Evolutionary conservation across 345 rosid species (phyloP), one percentile per base, ranked within the genome.

Genomic region (Euphorbia peplus): DNA sequence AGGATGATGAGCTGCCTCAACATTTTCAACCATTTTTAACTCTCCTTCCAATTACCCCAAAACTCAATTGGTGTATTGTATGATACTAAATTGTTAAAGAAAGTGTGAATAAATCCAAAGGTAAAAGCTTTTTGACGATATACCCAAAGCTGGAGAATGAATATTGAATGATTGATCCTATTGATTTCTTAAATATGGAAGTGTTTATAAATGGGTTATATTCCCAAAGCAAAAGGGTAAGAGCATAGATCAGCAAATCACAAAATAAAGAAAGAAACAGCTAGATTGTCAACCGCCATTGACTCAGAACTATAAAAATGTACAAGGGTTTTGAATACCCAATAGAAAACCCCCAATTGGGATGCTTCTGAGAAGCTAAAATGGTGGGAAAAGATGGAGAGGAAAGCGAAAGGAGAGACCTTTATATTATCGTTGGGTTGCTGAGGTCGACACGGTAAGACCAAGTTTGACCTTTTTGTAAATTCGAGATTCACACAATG

Each of bases 11-110:
- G 70, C 68, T 56, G 68, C 68, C 62, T 76, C 86, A 44, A 79
- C 42, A 61, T 75, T 81, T 73, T 77, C 84, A 53, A 78, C 87
- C 89, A 84, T 87, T 60, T 67, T 32, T 32, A n/a, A 3, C 37
- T 76, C 56, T 75, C 56, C 64, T 53, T 52, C 28, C 44, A 60
- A 25, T 64, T 39, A 66, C 66, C 25, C 47, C 30, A 28, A 28
- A 24, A 53, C 13, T 8, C 29, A 2, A 24, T 14, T 4, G 19
- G 42, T 52, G 30, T 35, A n/a, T 15, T 9, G 51, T 14, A 26
- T n/a, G n/a, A n/a, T n/a, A n/a, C n/a, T n/a, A n/a, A 18, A 21
- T 16, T 21, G 29, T 5, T 25, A 5, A 66, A 7, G 21, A 60
- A 51, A 69, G 30, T 13, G 57, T 14, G 19, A 48, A 67, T n/a